Conservation (phyloP, 352 stramenopile genomes). For the Globisporangium echinulatum region DNA sequence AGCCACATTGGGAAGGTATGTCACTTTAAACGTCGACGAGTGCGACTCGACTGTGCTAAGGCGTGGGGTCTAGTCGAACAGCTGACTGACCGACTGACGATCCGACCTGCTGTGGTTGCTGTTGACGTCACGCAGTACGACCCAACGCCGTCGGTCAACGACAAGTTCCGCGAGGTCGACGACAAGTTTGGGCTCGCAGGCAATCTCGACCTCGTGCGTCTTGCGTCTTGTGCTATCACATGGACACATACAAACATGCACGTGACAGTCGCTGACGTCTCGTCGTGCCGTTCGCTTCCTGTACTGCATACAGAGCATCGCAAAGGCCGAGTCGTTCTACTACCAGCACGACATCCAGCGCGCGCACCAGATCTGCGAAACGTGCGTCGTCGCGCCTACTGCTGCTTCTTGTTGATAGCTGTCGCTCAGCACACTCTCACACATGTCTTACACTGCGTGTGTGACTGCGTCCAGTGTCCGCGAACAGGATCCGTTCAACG, state of each 20-base stretch:
- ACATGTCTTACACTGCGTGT: not conserved
- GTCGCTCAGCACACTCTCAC: not conserved
- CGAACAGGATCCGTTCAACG: slow-evolving; percentile 74
- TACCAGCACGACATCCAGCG: slow-evolving; percentile 83
- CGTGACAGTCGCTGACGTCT: too few species aligned
- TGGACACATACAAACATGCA: too few species aligned
- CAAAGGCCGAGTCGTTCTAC: slow-evolving; percentile 75
- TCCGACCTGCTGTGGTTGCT: not conserved
- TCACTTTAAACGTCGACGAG: not conserved
- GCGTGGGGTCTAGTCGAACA: not conserved
- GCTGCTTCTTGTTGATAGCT: slow-evolving; percentile 2
- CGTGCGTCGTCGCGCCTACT: slow-evolving; percentile 20
- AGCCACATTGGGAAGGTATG: slow-evolving; percentile 60
- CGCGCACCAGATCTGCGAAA: slow-evolving; percentile 72
- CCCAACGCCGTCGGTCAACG: slow-evolving; percentile 30
- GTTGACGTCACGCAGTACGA: slow-evolving; percentile 41
- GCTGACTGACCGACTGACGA: not conserved
- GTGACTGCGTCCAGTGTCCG: slow-evolving; percentile 38
- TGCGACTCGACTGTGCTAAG: too few species aligned
- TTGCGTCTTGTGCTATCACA: not conserved
- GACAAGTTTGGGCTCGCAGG: slow-evolving; percentile 38
- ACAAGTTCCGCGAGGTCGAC: slow-evolving; percentile 63
- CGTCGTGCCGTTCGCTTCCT: not conserved
- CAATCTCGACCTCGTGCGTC: slow-evolving; percentile 65
- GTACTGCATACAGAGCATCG: slow-evolving; percentile 39